phyloP scores from a whole-genome alignment of 2,329 filamentous ascomycete genomes.

The Fusarium duplospermum region DNA sequence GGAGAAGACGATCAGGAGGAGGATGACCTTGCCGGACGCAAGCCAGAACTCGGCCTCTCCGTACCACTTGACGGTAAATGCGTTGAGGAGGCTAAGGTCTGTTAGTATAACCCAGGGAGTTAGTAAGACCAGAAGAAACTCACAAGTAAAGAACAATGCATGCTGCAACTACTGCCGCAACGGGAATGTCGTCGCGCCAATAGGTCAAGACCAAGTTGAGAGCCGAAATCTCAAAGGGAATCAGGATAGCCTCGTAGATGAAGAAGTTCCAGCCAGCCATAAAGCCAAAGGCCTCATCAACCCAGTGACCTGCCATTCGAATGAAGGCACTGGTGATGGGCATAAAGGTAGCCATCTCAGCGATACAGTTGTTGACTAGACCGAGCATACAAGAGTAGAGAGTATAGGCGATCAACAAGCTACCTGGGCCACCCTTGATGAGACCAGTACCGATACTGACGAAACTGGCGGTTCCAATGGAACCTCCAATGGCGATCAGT shows the following conservation, averaged over 20 bases:
- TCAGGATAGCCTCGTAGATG: constrained; percentile 24
- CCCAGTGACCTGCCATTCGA: constrained; percentile 28
- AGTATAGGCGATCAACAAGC: constrained; percentile 22
- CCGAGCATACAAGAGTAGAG: constrained; percentile 25
- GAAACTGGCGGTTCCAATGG: constrained; percentile 29
- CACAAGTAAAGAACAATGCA: constrained; percentile 22
- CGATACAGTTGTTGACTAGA: constrained; percentile 23
- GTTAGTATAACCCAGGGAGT: neutral
- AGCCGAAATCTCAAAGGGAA: constrained; percentile 28
- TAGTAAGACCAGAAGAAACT: neutral
- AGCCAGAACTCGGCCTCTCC: constrained; percentile 29
- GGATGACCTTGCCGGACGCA: constrained; percentile 21
- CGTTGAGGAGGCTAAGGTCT: neutral
- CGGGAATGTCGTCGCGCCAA: constrained; percentile 30
- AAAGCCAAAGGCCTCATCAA: constrained; percentile 29
- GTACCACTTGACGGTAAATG: constrained; percentile 28
- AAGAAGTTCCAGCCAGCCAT: constrained; percentile 33
- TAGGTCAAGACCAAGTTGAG: constrained; percentile 23
- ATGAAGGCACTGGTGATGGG: constrained; percentile 27
- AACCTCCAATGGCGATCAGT: constrained; percentile 29
- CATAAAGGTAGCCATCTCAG: constrained; percentile 28
- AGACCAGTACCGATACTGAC: constrained; percentile 28
- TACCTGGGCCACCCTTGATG: constrained; percentile 22
- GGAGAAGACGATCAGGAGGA: constrained; percentile 27
- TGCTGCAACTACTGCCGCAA: constrained; percentile 22